Evolutionary conservation across 352 stramenopile genomes (phyloP).

Genomic region (Phytophthora pluvialis): DNA sequence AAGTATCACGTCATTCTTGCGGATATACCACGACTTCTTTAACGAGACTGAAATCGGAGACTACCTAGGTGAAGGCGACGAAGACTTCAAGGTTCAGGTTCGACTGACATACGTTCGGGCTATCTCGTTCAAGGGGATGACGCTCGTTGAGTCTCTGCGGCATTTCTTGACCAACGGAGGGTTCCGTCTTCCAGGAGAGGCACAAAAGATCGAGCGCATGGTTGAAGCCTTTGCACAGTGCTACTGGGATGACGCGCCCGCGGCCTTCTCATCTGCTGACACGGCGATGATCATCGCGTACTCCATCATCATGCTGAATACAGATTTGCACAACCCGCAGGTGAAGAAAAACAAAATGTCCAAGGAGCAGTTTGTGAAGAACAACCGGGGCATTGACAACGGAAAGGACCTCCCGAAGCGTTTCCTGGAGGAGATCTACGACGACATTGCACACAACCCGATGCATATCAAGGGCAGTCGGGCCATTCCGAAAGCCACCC

Average conservation of each 20-base stretch:
- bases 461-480: constrained; percentile 92
- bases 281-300: constrained; percentile 92
- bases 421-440: constrained; percentile 96
- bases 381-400: constrained; percentile 94
- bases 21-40: constrained; percentile 94
- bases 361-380: constrained; percentile 97
- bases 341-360: constrained; percentile 97
- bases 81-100: constrained; percentile 92
- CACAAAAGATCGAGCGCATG: constrained; percentile 98
- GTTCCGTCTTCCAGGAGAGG: constrained; percentile 97
- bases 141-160: constrained; percentile 95
- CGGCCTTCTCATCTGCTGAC: constrained; percentile 77
- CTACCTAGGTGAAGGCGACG: constrained; percentile 94
- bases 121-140: constrained; percentile 98
- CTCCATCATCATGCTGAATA: constrained; percentile 93
- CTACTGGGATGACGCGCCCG: constrained; percentile 95
- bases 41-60: constrained; percentile 93
- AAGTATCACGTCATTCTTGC: constrained; percentile 95
- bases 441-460: constrained; percentile 92
- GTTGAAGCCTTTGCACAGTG: constrained; percentile 97
- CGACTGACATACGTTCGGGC: constrained; percentile 95
- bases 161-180: constrained; percentile 98
- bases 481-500: constrained; percentile 51
- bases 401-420: constrained; percentile 89
- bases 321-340: constrained; percentile 90